These are phyloP conservation scores for Singerocomus inundabilis DNA, from an alignment of 1,284 basidiomycete genomes.

Conservation along the genomic window DNA sequence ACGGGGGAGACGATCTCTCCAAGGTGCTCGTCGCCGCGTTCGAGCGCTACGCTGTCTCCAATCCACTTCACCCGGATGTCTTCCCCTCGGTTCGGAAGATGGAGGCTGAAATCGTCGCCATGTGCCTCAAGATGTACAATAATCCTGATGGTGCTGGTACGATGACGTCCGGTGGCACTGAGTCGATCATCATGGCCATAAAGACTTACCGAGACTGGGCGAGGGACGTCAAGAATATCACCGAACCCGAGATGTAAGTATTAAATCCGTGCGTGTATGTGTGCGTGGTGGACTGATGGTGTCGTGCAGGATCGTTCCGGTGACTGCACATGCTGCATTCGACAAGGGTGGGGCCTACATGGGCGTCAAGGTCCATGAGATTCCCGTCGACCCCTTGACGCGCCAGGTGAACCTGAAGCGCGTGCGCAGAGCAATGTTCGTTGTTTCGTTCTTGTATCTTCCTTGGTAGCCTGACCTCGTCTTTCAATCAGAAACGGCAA, in stretches of 20 bases:
- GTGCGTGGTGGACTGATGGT: not conserved
- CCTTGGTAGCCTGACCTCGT: not conserved
- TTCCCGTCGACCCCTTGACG: constrained; percentile 83
- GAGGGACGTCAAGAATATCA: constrained; percentile 80
- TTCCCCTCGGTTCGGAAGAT: constrained; percentile 96
- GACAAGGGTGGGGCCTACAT: constrained; percentile 92
- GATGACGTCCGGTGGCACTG: constrained; percentile 95
- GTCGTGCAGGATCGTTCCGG: constrained; percentile 69
- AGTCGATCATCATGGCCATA: constrained; percentile 92
- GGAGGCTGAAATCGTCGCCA: constrained; percentile 96
- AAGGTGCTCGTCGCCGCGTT: constrained; percentile 70
- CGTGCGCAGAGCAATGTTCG: constrained; percentile 85
- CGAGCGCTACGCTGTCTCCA: constrained; percentile 73
- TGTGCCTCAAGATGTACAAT: constrained; percentile 88
- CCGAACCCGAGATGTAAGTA: constrained; percentile 86
- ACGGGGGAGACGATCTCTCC: constrained; percentile 83
- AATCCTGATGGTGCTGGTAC: constrained; percentile 84
- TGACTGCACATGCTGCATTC: constrained; percentile 92
- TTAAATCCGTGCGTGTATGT: not conserved
- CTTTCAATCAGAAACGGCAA: constrained; percentile 61
- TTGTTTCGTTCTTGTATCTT: constrained; percentile 9
- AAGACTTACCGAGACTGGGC: constrained; percentile 97
- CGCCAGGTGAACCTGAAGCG: constrained; percentile 78
- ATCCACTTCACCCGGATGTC: constrained; percentile 93
- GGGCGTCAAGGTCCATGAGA: constrained; percentile 86